Base-by-base conservation (phyloP, 108 stramenopile species). In the Conticribra guillardii region DNA sequence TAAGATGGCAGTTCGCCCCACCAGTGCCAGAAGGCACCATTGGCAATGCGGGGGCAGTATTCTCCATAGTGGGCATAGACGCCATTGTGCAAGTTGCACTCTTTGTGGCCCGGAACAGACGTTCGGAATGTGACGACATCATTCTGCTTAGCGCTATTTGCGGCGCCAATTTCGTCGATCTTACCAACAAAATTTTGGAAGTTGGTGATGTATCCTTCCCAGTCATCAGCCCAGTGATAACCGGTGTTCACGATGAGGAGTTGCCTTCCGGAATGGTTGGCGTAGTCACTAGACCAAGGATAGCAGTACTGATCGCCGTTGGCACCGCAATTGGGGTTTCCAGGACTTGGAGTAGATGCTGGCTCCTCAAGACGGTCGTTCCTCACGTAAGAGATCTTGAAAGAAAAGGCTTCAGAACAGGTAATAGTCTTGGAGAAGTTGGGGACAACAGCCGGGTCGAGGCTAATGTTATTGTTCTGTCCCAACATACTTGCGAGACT, bases 91-190 rank as follows among this genome's bases (percentile, higher is more conserved):
- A 76, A 52, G 29, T 78, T 41, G 60, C 83, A 84, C 26, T 73
- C 71, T 26, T 70, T 61, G 60, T 84, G 83, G 4, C 84, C 84
- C 14, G 84, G 81, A 28, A 68, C 31, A 29, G 67, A 49, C 2
- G 80, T 74, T 9, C 83, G 83, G 63, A 84, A 81, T 46, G 77
- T 58, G 19, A 77, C 8, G 19, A 84, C 49, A 63, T 84, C 83
- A 30, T 81, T 60, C 9, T 56, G 7, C 30, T 72, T 58, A 4
- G 23, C 1, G 49, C 21, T 18, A 30, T 1, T 31, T 16, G 11
- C 4, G 19, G 8, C 4, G 54, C 4, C 62, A 22, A 17, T 57
- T 2, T 71, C 62, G 23, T 76, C 66, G 26, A 76, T 60, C 69
- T 16, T 24, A 2, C 62, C 64, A 1, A 76, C 62, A 34, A 76